Evolutionary conservation across 108 stramenopile species (phyloP).

Genomic region (Schizochytrium sp.): DNA sequence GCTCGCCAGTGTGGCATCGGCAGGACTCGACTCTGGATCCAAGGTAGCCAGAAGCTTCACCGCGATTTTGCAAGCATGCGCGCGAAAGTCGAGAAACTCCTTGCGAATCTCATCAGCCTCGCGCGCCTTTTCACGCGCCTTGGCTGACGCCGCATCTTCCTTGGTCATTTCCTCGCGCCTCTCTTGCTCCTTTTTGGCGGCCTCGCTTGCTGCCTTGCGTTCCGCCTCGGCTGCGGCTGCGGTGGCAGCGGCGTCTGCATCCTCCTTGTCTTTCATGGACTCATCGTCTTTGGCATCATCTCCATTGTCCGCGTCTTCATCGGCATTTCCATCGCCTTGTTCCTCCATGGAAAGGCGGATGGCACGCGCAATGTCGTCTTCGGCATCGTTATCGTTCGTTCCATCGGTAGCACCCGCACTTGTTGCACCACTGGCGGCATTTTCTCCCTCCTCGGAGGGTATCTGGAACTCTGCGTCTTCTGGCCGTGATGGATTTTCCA

Average conservation of each 20-base stretch:
- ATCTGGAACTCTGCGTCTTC: neutral
- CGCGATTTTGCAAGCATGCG: neutral
- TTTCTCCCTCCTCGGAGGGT: neutral
- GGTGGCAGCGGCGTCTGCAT: neutral
- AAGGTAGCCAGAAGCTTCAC: neutral
- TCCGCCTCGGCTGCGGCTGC: neutral
- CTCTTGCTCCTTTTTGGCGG: neutral
- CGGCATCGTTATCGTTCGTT: neutral
- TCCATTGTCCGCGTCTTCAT: neutral
- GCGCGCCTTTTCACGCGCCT: neutral
- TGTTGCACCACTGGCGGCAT: no score
- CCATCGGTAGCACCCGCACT: neutral
- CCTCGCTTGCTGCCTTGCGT: neutral
- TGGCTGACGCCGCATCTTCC: neutral
- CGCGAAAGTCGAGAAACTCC: neutral
- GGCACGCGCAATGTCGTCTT: neutral
- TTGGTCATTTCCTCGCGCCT: neutral
- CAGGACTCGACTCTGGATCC: neutral
- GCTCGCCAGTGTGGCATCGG: neutral
- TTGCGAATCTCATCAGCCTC: neutral
- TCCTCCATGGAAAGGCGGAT: conserved; percentile 4
- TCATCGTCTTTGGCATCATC: neutral
- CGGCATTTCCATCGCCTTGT: neutral
- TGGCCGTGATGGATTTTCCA: neutral
- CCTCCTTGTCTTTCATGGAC: neutral